Base-by-base conservation (phyloP, 306 rosid genomes). In the Lagenaria siceraria region DNA sequence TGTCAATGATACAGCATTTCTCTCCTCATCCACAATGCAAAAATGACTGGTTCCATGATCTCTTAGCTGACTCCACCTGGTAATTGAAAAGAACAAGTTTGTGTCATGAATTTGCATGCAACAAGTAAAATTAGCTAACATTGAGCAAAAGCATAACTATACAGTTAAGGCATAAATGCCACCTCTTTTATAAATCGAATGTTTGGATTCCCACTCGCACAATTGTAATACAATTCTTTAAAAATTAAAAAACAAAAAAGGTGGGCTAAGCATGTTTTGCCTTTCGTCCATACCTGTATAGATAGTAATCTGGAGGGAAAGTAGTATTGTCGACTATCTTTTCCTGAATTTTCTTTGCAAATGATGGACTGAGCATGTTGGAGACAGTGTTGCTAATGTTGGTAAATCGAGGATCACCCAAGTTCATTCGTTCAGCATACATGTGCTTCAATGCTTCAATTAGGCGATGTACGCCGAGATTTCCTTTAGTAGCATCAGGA, bases 41-140 rank as follows among this genome's bases (percentile, higher is more conserved):
- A 92, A 84, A 88, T 95, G 98, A 65, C 97, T 95, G 27, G 97
- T 95, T 77, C 98, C 98, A 14, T 89, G 93, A 84, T 95, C 97
- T 84, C 89, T 81, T n/a, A 95, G 90, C 84, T 92, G 98, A 84
- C 84, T 86, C 97, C 98, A 95, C 87, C 98, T 94, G 24, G 55
- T 69, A 24, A 42, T 13, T 6, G 95, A 4, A 22, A 64, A 46
- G 35, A 58, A 49, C 77, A 80, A 13, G 56, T 19, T 74, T 61
- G 59, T 53, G 21, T 75, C 55, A 49, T 77, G 12, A 74, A 82
- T 74, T 68, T 25, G 22, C 19, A 0, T 11, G 18, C 33, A 14
- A 77, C 6, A 46, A 38, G 74, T 66, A 42, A 25, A 68, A 63
- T n/a, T 63, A 33, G 5, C 71, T 2, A 17, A 15, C 60, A 8